These are phyloP conservation scores for Hypocreales sp. DNA, from an alignment of 2,329 filamentous ascomycete species.

Conservation along the genomic window DNA sequence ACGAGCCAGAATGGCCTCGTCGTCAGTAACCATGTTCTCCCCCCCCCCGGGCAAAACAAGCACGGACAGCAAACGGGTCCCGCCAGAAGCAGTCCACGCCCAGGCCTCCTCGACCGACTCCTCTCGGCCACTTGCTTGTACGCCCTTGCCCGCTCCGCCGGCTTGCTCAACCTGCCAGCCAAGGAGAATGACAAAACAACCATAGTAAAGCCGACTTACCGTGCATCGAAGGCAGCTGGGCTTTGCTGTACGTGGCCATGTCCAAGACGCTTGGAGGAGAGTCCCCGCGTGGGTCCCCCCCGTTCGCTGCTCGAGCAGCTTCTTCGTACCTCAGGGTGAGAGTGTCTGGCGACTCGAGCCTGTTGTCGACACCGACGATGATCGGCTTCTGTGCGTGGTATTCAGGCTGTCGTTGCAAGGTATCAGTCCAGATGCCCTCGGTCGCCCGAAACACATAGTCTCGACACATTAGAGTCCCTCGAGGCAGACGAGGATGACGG, in stretches of 20 bases:
- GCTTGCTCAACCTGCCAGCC: no score
- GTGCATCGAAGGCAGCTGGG: slow-evolving; percentile 61
- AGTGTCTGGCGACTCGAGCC: slow-evolving; percentile 41
- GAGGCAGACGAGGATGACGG: no score
- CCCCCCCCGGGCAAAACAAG: no score
- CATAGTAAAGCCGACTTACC: slow-evolving; percentile 40
- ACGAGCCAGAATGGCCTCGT: not conserved
- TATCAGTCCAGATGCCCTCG: slow-evolving; percentile 10
- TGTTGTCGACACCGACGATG: slow-evolving; percentile 38
- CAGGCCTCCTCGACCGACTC: no score
- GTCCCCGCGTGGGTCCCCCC: slow-evolving; percentile 38
- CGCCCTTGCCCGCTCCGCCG: no score
- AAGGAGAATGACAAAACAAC: not conserved
- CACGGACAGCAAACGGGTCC: no score
- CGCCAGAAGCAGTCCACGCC: no score
- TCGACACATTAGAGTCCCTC: no score
- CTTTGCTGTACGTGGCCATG: slow-evolving; percentile 53
- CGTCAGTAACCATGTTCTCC: no score
- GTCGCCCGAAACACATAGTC: slow-evolving; percentile 6
- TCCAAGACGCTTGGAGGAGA: slow-evolving; percentile 28
- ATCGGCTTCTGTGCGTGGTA: slow-evolving; percentile 39
- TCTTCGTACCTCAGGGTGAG: slow-evolving; percentile 41
- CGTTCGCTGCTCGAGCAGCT: slow-evolving; percentile 34
- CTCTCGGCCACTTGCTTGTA: no score
- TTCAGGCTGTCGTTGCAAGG: slow-evolving; percentile 24